Conservation (phyloP, 257 asterid species). For the Dorcoceras hygrometricum region DNA sequence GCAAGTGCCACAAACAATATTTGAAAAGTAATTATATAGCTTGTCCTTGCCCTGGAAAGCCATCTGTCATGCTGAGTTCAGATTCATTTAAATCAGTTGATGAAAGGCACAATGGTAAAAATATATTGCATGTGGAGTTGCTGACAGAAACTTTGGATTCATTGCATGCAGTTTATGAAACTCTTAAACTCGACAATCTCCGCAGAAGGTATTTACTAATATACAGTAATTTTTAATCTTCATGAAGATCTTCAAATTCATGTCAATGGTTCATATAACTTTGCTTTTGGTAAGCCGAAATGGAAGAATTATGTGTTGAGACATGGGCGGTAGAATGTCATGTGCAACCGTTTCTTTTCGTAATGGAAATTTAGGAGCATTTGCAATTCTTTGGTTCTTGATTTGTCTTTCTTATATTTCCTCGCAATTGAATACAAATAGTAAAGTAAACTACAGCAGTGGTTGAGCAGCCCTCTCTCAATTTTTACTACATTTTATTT, state of each 20-base stretch:
- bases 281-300: slow-evolving; percentile 2
- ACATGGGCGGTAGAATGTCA: background rate
- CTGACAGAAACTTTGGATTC: slow-evolving; percentile 63
- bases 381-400: background rate
- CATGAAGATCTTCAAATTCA: slow-evolving; percentile 19
- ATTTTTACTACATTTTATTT: no score
- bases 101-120: slow-evolving; percentile 34
- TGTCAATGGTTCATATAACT: slow-evolving; percentile 23
- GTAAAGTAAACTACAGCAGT: no score
- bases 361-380: background rate
- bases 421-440: no score
- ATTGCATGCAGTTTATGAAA: slow-evolving; percentile 91
- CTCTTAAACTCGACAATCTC: slow-evolving; percentile 80
- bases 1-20: slow-evolving; percentile 69
- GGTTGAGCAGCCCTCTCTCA: no score
- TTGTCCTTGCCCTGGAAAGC: slow-evolving; percentile 41
- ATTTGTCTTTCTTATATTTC: no score
- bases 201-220: slow-evolving; percentile 65
- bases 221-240: slow-evolving; percentile 5
- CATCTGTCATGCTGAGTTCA: slow-evolving; percentile 35
- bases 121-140: slow-evolving; percentile 37
- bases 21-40: slow-evolving; percentile 37
- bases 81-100: slow-evolving; percentile 36
- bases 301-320: background rate
- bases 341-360: background rate